Base-by-base conservation (phyloP, 2,329 filamentous ascomycete species). In the Verticillium dahliae region DNA sequence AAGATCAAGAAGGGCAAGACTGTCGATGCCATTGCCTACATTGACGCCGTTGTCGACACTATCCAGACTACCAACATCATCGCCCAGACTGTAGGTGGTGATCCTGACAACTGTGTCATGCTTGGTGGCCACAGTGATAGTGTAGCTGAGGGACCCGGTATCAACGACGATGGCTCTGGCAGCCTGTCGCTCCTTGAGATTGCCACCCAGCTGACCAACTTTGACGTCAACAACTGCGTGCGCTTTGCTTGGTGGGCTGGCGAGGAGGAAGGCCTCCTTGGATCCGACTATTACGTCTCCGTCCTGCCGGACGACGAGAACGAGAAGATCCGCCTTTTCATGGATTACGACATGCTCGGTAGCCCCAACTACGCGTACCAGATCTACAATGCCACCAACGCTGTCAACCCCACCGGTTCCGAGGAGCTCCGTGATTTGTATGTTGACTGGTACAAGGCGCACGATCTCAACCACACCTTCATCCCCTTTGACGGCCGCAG, bases 91-190 rank as follows among this genome's bases (percentile, higher is more conserved):
- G 75, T 73, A 0, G 78, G 73, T 13, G 85, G 87, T 9, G 86
- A 89, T 69, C 76, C 75, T 1, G 76, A 87, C 38, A 87, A 89
- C 74, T 86, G 84, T 67, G 84, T 89, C 56, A 85, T 87, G 82
- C 78, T 88, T 0, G 86, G 86, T 18, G 86, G 80, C 1, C 86
- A 89, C 75, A 85, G 81, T 38, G 86, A 89, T 70, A 84, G 82
- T 64, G 86, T 89, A 15, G 70, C 77, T 0, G 86, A 83, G 59
- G 86, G 87, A 1, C 85, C 86, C 0, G 90, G 90, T 22, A 91
- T 92, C 79, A 92, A 92, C 72, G 90, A 92, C 67, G 88, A 92
- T 68, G 90, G 90, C 56, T 88, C 86, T 3, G 90, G 90, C 61
- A 85, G 82, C 38, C 68, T 86, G 60, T 81, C 84, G 0, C 75